Evolutionary conservation across 2,329 filamentous ascomycete species (phyloP).

Genomic region (Triangularia setosa): DNA sequence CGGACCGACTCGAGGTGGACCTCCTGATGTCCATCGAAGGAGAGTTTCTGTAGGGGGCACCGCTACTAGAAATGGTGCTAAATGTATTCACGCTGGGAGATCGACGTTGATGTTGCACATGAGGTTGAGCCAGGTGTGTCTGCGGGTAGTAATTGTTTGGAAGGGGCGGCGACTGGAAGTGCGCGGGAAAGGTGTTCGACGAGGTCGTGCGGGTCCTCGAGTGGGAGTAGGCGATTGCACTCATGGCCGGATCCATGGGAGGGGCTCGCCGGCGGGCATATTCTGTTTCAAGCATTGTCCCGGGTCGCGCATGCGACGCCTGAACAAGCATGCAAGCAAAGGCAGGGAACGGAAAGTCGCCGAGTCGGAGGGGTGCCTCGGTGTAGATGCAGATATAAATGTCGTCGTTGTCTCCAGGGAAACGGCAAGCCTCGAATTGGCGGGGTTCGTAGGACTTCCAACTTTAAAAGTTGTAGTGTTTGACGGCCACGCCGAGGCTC

Average conservation of each 20-base stretch:
- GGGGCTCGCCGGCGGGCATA: slow-evolving; percentile 30
- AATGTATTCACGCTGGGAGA: slow-evolving; percentile 65
- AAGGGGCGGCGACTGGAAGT: slow-evolving; percentile 15
- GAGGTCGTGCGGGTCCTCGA: slow-evolving; percentile 55
- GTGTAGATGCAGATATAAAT: not conserved
- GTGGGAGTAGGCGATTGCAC: slow-evolving; percentile 44
- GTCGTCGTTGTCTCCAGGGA: not conserved
- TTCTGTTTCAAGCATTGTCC: slow-evolving; percentile 32
- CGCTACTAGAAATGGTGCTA: slow-evolving; percentile 60
- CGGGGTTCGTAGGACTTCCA: not conserved
- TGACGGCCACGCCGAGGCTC: not conserved
- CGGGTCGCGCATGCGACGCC: slow-evolving; percentile 20
- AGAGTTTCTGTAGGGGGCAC: slow-evolving; percentile 52
- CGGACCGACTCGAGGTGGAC: slow-evolving; percentile 76
- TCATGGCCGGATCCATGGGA: slow-evolving; percentile 25
- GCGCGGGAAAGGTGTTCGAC: slow-evolving; percentile 47
- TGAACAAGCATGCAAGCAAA: not conserved
- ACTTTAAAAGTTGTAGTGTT: not conserved
- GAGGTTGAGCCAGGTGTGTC: slow-evolving; percentile 32
- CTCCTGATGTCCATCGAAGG: slow-evolving; percentile 60
- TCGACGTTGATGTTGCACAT: slow-evolving; percentile 44
- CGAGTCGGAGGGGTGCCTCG: not conserved
- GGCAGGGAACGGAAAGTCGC: not conserved
- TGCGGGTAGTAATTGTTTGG: slow-evolving; percentile 33
- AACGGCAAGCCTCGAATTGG: not conserved